These are phyloP conservation scores for Fusarium dimerum DNA, from an alignment of 2,329 filamentous ascomycete genomes.

Conservation along the genomic window DNA sequence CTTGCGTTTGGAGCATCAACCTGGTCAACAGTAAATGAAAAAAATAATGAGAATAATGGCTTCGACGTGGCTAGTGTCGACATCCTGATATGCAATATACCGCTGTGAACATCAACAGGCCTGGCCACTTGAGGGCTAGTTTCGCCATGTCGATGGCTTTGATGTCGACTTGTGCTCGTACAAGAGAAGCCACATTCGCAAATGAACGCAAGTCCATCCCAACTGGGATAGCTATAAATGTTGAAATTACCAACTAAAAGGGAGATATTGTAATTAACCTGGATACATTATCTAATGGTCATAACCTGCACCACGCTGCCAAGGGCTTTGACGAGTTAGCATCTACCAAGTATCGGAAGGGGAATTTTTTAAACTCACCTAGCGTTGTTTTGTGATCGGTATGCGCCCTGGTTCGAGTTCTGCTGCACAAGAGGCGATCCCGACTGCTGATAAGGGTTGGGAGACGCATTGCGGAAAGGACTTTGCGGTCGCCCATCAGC, in stretches of 20 bases:
- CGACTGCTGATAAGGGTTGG: slow-evolving; percentile 37
- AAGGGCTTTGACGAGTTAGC: slow-evolving; percentile 38
- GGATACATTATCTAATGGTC: slow-evolving; percentile 34
- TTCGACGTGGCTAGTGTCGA: slow-evolving; percentile 12
- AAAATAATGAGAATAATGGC: slow-evolving; percentile 13
- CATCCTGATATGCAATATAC: slow-evolving; percentile 1
- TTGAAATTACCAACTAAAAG: slow-evolving; percentile 20
- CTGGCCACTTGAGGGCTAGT: no score
- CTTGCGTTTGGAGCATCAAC: slow-evolving; percentile 28
- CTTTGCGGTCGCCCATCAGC: slow-evolving; percentile 38
- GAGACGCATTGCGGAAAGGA: slow-evolving; percentile 37
- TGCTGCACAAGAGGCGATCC: slow-evolving; percentile 34
- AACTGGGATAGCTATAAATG: slow-evolving; percentile 9
- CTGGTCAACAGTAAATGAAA: slow-evolving; percentile 19
- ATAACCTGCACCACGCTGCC: slow-evolving; percentile 49
- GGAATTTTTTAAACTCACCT: slow-evolving; percentile 33
- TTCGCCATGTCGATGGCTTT: no score
- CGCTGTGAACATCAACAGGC: slow-evolving; percentile 1
- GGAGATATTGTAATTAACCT: slow-evolving; percentile 4
- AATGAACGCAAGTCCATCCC: slow-evolving; percentile 16
- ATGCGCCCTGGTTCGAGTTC: not conserved
- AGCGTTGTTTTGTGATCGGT: slow-evolving; percentile 37
- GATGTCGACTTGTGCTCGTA: no score
- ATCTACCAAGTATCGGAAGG: not conserved
- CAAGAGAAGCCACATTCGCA: not conserved